A percentile compares a stretch with the other conserved stretches of the same genome.
These are phyloP conservation scores for Saitozyma podzolica DNA, from an alignment of 768 basidiomycete species.

Conservation along the genomic window DNA sequence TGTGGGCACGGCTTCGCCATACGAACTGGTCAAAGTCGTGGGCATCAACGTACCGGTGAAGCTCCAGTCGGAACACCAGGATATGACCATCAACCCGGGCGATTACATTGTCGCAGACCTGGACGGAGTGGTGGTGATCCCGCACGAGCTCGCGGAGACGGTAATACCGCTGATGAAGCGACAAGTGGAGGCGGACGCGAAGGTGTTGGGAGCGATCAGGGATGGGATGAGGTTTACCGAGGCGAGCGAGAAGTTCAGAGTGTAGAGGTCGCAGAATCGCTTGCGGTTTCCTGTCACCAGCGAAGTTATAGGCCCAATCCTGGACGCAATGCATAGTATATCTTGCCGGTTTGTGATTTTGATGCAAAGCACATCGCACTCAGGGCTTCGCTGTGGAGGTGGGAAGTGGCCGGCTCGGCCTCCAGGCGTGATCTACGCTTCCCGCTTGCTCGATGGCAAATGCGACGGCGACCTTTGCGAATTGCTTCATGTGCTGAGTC, in stretches of 20 bases:
- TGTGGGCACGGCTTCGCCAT: conserved; percentile 32
- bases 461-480: conserved; percentile 74
- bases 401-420: too few species aligned
- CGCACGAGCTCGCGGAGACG: conserved; percentile 58
- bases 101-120: conserved; percentile 84
- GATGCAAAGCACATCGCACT: too few species aligned
- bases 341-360: too few species aligned
- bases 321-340: too few species aligned
- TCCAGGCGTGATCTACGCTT: not conserved
- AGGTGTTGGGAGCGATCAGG: conserved; percentile 14
- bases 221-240: conserved; percentile 10
- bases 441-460: conserved; percentile 64
- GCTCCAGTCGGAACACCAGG: not conserved
- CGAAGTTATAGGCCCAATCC: too few species aligned
- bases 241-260: conserved; percentile 7
- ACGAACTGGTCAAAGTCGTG: conserved; percentile 55
- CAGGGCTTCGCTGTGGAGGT: too few species aligned
- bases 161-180: conserved; percentile 63
- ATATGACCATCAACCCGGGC: conserved; percentile 65
- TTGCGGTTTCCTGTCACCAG: too few species aligned
- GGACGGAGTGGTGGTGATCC: conserved; percentile 84
- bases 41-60: conserved; percentile 7
- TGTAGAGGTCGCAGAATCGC: too few species aligned
- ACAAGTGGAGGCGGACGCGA: conserved; percentile 66
- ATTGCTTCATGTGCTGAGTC: conserved; percentile 68